A percentile compares a stretch with the other conserved stretches of the same genome.
These are phyloP conservation scores for Ambrosia hybrid DNA, from an alignment of 140 eudicot genomes.

Conservation along the genomic window DNA sequence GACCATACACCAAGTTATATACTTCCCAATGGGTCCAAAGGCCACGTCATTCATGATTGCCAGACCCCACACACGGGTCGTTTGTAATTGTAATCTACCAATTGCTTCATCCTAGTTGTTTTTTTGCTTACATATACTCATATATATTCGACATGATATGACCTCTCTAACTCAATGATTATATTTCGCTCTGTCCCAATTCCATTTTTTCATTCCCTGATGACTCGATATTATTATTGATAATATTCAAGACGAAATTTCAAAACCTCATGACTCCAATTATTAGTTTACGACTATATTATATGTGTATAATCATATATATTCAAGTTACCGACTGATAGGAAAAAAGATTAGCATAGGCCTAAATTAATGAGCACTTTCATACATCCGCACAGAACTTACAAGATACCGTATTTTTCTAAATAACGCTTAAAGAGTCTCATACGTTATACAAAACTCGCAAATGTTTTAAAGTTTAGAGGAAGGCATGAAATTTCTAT, in stretches of 20 bases:
- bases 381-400: too few relatives aligned
- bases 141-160: slow-evolving; percentile 24
- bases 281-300: neutral
- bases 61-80: slow-evolving; percentile 24
- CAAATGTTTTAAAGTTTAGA: too few relatives aligned
- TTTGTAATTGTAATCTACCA: slow-evolving; percentile 10
- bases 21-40: neutral
- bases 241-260: slow-evolving; percentile 4
- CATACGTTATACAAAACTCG: too few relatives aligned
- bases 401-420: neutral
- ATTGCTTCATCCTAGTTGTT: slow-evolving; percentile 25
- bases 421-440: neutral
- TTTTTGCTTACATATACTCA: neutral
- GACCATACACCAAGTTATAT: neutral
- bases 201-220: slow-evolving; percentile 5
- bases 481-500: too few relatives aligned
- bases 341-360: too few relatives aligned
- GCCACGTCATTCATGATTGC: slow-evolving; percentile 28
- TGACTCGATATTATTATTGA: slow-evolving; percentile 5
- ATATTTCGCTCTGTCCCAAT: slow-evolving; percentile 18
- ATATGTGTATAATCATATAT: too few relatives aligned
- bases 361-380: too few relatives aligned
- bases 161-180: slow-evolving; percentile 34
- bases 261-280: slow-evolving; percentile 1
- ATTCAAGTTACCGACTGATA: too few relatives aligned